Conservation (phyloP, 148 eudicot species). For the Rhododendron mucronatum region DNA sequence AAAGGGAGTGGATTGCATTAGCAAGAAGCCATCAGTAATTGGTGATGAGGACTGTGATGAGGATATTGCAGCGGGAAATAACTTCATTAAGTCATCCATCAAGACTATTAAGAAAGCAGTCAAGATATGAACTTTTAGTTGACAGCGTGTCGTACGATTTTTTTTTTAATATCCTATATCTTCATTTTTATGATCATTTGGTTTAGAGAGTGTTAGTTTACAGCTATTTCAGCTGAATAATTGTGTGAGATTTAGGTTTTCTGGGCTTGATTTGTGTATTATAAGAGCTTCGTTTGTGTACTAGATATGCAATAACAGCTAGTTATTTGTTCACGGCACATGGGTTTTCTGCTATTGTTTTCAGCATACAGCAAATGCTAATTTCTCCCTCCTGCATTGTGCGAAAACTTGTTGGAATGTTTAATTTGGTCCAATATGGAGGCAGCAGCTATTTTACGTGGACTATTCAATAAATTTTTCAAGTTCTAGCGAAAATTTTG, state of each 20-base stretch:
- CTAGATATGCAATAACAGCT: conserved; percentile 41
- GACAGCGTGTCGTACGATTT: neutral
- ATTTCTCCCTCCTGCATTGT: neutral
- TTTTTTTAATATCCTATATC: neutral
- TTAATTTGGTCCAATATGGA: too few species aligned
- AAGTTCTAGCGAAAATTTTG: neutral
- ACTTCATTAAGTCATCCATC: conserved; percentile 56
- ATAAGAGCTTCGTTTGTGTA: conserved; percentile 4
- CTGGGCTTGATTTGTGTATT: conserved; percentile 21
- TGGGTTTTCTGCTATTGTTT: neutral
- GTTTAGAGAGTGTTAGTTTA: conserved; percentile 10
- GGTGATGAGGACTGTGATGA: conserved; percentile 50
- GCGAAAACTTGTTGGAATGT: neutral
- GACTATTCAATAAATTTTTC: neutral
- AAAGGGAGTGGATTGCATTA: conserved; percentile 80
- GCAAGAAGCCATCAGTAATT: conserved; percentile 63
- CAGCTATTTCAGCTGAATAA: conserved; percentile 20
- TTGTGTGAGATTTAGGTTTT: conserved; percentile 18
- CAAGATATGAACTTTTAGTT: conserved; percentile 30
- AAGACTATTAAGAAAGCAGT: conserved; percentile 64
- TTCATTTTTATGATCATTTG: conserved; percentile 5
- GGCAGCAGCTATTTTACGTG: too few species aligned
- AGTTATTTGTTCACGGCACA: neutral
- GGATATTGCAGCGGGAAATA: conserved; percentile 25
- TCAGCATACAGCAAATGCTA: neutral